These are phyloP conservation scores for Citrullus mucosospermus DNA, from an alignment of 306 rosid species.

Conservation along the genomic window DNA sequence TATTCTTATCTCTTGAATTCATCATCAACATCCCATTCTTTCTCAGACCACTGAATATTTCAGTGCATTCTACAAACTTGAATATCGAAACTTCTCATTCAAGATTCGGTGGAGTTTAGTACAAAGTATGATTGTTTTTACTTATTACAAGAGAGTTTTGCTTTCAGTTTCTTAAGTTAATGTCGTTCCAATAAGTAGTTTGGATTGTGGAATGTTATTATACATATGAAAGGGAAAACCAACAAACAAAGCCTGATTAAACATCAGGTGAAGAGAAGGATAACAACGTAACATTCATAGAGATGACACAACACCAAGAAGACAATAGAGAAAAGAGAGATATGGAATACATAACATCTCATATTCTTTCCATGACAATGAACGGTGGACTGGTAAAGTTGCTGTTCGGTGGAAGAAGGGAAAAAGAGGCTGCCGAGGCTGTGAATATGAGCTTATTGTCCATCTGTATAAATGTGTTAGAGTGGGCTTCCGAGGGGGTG, in stretches of 20 bases:
- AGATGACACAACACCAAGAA: background rate
- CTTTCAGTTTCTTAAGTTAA: background rate
- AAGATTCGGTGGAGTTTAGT: background rate
- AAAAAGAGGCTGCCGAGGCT: no score
- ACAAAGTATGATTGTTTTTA: background rate
- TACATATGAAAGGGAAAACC: background rate
- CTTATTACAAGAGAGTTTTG: background rate
- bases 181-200: background rate
- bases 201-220: background rate
- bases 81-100: background rate
- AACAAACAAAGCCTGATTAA: background rate
- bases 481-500: no score
- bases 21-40: slow-evolving; percentile 16
- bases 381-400: background rate
- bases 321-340: background rate
- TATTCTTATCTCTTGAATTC: slow-evolving; percentile 48
- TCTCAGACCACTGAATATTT: background rate
- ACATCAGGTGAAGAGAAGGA: background rate
- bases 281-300: background rate
- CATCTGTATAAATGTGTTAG: no score
- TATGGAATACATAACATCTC: background rate
- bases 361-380: background rate
- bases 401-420: background rate
- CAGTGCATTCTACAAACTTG: background rate
- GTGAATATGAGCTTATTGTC: no score